Evolutionary conservation across 352 stramenopile genomes (phyloP), one percentile per base, ranked within the genome.

Genomic region (Halophytophthora batemanensis): DNA sequence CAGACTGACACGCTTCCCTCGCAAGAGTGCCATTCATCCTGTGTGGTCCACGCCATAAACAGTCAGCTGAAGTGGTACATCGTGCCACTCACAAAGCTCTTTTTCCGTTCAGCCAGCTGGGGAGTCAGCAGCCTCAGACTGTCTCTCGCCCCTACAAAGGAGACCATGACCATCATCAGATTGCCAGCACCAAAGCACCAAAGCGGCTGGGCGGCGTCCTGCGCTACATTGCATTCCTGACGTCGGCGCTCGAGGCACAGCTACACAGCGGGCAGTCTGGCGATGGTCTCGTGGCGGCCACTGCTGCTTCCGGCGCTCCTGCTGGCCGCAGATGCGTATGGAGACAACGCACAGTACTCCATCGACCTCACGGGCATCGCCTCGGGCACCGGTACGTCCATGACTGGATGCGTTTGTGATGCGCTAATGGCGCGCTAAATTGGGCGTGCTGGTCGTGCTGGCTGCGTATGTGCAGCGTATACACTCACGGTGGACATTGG

Each of bases 351-450:
- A 8, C 51, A 63, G 43, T 78, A 74, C 41, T 73, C 68, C n/a
- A 53, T 78, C 25, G 48, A 74, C 37, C 50, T 78, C 4, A 78
- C 52, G 31, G 68, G 68, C 33, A 78, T 78, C 44, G 54, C 63
- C 28, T 68, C 68, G n/a, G 68, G 68, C 33, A 78, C 68, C 52
- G 67, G 67, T 69, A 29, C 25, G 57, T 31, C 47, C 33, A 17
- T 14, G 41, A 31, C 28, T 12, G 18, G 15, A 17, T 45, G 21
- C 13, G 15, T 5, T 43, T 22, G 18, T 22, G 22, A 35, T 31
- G 25, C 25, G 25, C 8, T 44, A 56, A 21, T 12, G 19, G 38
- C 22, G 10, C 14, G 4, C 21, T n/a, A 14, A 17, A 12, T 42
- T 10, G n/a, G 13, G 40, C 31, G 11, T 37, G 28, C 36, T 17